Percentiles rank a stretch among this genome's conserved stretches.
phyloP scores from a whole-genome alignment of 306 rosid species.

The Senna tora region DNA sequence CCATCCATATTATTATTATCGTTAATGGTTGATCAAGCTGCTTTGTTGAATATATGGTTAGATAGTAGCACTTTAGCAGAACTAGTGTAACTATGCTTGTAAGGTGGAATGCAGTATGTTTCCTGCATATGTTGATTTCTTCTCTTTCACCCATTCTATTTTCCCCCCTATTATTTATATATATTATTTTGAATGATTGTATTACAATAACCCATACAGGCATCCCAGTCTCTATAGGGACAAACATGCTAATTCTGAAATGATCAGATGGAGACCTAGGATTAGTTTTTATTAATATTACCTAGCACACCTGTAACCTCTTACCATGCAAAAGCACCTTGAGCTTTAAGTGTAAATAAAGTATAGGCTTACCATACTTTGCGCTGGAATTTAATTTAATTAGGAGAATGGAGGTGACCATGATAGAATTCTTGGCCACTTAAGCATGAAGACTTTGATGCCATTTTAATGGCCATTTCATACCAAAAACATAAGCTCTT shows the following conservation, averaged over 20 bases:
- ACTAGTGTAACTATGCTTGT: not conserved
- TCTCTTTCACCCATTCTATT: not conserved
- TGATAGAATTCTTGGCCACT: not conserved
- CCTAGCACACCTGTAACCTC: too few species aligned
- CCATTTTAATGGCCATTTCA: not conserved
- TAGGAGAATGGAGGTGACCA: not conserved
- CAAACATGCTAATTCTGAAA: too few species aligned
- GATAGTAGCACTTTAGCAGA: not conserved
- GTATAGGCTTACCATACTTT: too few species aligned
- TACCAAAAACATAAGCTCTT: not conserved
- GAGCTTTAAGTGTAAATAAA: too few species aligned
- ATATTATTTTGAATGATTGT: not conserved
- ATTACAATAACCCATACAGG: not conserved
- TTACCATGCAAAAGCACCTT: too few species aligned
- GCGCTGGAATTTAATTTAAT: too few species aligned
- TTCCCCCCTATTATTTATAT: not conserved
- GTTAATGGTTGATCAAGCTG: too few species aligned
- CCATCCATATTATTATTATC: too few species aligned
- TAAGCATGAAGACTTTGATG: not conserved
- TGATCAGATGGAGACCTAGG: too few species aligned
- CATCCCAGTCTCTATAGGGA: not conserved
- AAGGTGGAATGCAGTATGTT: not conserved
- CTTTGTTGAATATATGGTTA: slow-evolving; percentile 1
- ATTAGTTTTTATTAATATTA: too few species aligned
- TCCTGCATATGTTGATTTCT: not conserved